Conservation (phyloP, 176 grass and related monocot species). For the Puya raimondii region DNA sequence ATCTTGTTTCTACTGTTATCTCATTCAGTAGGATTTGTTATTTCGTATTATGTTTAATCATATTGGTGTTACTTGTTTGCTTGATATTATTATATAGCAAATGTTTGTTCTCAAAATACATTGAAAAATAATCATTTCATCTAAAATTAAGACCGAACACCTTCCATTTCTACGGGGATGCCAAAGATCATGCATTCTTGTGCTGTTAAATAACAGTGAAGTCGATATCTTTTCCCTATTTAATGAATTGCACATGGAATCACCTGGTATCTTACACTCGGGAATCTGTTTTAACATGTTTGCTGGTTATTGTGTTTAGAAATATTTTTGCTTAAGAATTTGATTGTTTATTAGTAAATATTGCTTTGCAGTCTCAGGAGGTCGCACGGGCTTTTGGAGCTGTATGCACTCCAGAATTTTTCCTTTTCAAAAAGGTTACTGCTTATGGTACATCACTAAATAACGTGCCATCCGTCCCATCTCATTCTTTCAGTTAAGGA, state of each 20-base stretch:
- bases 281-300: background rate
- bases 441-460: background rate
- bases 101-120: no score
- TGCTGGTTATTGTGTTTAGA: background rate
- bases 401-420: constrained; percentile 87
- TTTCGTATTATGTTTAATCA: background rate
- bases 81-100: no score
- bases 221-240: no score
- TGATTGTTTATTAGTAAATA: background rate
- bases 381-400: constrained; percentile 80
- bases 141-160: no score
- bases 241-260: no score
- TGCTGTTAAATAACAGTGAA: no score
- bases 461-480: background rate
- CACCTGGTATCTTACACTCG: no score
- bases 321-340: background rate
- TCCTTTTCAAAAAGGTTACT: constrained; percentile 78
- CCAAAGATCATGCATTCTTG: no score
- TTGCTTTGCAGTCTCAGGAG: constrained; percentile 59
- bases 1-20: background rate
- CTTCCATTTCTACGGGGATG: no score
- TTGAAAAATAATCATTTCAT: no score
- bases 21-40: background rate
- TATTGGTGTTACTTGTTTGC: background rate
- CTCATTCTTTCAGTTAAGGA: constrained; percentile 4